phyloP scores from a whole-genome alignment of 257 asterid species.

The Petrea volubilis region DNA sequence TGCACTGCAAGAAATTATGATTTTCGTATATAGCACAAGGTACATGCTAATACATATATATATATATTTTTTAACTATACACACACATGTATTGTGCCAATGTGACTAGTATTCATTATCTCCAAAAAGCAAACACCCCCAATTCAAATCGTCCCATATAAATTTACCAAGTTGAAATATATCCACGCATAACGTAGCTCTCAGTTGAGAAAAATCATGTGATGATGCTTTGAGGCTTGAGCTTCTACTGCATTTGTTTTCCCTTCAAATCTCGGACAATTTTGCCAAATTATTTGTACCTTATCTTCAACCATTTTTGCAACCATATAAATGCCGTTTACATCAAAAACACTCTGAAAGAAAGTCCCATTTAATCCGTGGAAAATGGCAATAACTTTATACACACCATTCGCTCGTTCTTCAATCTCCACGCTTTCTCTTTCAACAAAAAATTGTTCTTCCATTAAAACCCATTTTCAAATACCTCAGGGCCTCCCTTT shows the following conservation, averaged over 20 bases:
- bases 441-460: conserved; percentile 36
- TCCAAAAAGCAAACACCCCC: too few relatives aligned
- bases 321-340: background rate
- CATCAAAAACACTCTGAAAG: conserved; percentile 10
- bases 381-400: conserved; percentile 43
- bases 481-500: conserved; percentile 22
- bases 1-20: too few relatives aligned
- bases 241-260: background rate
- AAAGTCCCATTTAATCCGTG: background rate
- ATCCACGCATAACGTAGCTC: too few relatives aligned
- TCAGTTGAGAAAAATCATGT: background rate
- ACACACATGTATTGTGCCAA: too few relatives aligned
- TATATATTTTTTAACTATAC: too few relatives aligned
- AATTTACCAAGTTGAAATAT: too few relatives aligned
- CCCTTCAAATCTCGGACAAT: background rate
- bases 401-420: conserved; percentile 42
- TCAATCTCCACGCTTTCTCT: conserved; percentile 31
- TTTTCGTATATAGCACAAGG: too few relatives aligned
- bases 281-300: conserved; percentile 17
- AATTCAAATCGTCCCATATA: too few relatives aligned
- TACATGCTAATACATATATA: too few relatives aligned
- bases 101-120: too few relatives aligned
- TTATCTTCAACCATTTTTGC: conserved; percentile 32
- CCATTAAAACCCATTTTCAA: conserved; percentile 33
- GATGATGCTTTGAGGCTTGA: background rate